Evolutionary conservation across 1,284 basidiomycete species (phyloP), one percentile per base, ranked within the genome.

Genomic region (Gomphus bonarii): DNA sequence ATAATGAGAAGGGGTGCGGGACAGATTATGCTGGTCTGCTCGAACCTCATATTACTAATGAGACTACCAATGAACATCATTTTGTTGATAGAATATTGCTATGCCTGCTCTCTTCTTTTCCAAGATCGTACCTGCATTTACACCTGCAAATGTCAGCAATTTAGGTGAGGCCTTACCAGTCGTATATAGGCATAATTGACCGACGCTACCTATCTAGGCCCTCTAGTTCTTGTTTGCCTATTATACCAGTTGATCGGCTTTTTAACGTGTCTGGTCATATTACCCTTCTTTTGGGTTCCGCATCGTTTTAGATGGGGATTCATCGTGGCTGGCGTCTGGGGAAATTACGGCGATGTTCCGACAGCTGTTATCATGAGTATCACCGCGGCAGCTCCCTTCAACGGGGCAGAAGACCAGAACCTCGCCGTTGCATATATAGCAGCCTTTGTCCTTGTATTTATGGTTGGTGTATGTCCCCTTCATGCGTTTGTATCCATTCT

Each of bases 81-180:
- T 40, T n/a, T 40, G 35, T 55, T n/a, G 44, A 20, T 61, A 84
- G 76, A 89, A 88, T 63, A 75, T 91, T 58, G 73, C 79, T 0
- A 65, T 86, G 1, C 89, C 89, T 2, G 78, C 77, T 58, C 75
- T 91, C 11, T 73, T 91, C 70, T 90, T 91, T 67, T 82, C 83
- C 1, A 88, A 84, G 61, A 88, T 91, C 60, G 77, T 91, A 0
- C 80, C 86, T 0, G 80, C 87, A 0, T 88, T 92, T 63, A 81
- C 75, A 1, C 64, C 77, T 0, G 74, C 84, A 25, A 90, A 88
- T 62, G 74, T 88, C 35, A 60, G 69, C 25, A 78, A 81, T 1
- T 70, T 91, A 43, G 87, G 88, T 75, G 61, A 60, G 72, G 57
- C 38, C n/a, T 40, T 22, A 48, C 6, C 3, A 11, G 14, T 18